These are phyloP conservation scores for Mucor ambiguus DNA, from an alignment of 371 early-diverging fungal species.

Conservation along the genomic window DNA sequence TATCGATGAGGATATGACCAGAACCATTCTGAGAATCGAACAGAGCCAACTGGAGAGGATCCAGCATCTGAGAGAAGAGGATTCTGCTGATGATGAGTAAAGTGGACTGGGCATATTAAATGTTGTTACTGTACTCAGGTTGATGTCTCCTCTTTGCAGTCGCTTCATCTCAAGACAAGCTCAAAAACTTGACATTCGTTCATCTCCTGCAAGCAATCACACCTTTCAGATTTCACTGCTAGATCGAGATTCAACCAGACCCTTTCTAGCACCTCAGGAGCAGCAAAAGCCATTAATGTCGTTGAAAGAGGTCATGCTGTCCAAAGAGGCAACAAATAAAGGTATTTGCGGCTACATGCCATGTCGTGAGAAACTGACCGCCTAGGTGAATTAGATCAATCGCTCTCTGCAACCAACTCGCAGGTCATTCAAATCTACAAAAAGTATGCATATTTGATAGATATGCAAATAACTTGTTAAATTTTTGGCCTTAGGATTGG, in stretches of 20 bases:
- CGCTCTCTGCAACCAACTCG: constrained; percentile 62
- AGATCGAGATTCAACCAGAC: neutral
- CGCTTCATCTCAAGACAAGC: neutral
- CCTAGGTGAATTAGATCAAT: neutral
- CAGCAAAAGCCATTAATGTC: neutral
- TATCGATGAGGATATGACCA: constrained; percentile 10
- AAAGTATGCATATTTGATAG: constrained; percentile 54
- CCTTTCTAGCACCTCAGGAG: neutral
- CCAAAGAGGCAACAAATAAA: neutral
- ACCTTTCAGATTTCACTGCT: neutral
- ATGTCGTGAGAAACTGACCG: neutral
- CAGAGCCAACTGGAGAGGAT: constrained; percentile 6
- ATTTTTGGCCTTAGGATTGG: constrained; percentile 66
- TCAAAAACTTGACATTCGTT: neutral
- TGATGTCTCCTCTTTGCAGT: neutral
- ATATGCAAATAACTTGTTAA: neutral
- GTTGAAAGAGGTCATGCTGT: neutral
- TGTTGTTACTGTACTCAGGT: neutral
- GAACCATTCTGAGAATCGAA: constrained; percentile 5
- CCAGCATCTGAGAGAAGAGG: constrained; percentile 7
- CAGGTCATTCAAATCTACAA: constrained; percentile 93
- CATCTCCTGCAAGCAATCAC: neutral
- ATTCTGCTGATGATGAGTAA: neutral
- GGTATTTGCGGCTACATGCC: too few relatives aligned
- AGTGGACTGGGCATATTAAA: neutral